Evolutionary conservation across 1,284 basidiomycete species (phyloP).

Genomic region (Trametes sp.): DNA sequence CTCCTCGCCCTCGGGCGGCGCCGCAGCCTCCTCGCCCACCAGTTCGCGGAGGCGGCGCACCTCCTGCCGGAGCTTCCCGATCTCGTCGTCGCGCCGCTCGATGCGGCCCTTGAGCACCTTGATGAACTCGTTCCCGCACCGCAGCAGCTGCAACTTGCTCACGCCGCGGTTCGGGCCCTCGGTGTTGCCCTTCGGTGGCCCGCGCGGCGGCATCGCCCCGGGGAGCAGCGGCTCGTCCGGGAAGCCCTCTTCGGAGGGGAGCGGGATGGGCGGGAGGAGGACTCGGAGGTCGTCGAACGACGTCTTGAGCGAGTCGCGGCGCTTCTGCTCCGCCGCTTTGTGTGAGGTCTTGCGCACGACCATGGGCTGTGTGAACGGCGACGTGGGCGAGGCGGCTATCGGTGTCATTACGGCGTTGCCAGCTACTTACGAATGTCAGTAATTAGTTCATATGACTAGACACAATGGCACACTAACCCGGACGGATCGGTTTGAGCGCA

Average conservation of each 20-base stretch:
- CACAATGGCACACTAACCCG: slow-evolving; percentile 52
- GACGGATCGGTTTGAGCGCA: slow-evolving; percentile 71
- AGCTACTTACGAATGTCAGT: slow-evolving; percentile 21
- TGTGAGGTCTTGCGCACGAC: slow-evolving; percentile 87
- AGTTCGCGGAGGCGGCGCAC: slow-evolving; percentile 64
- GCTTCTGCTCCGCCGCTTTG: slow-evolving; percentile 97
- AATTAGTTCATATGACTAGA: not conserved
- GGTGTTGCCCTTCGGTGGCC: slow-evolving; percentile 84
- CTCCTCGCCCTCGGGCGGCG: slow-evolving; percentile 35
- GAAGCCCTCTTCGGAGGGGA: slow-evolving; percentile 73
- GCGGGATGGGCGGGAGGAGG: slow-evolving; percentile 88
- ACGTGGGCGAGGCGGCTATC: slow-evolving; percentile 34
- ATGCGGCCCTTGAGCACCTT: slow-evolving; percentile 74
- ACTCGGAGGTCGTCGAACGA: slow-evolving; percentile 94
- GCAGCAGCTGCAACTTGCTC: slow-evolving; percentile 90
- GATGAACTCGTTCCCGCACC: slow-evolving; percentile 68
- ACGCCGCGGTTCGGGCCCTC: slow-evolving; percentile 96
- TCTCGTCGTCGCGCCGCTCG: slow-evolving; percentile 85
- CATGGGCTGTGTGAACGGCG: slow-evolving; percentile 41
- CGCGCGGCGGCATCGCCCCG: slow-evolving; percentile 85
- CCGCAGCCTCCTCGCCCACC: slow-evolving; percentile 36
- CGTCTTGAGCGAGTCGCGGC: slow-evolving; percentile 94
- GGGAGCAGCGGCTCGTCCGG: slow-evolving; percentile 74
- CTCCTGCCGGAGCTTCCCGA: slow-evolving; percentile 74
- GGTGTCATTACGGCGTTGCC: slow-evolving; percentile 33